Percentiles rank a stretch among this genome's conserved stretches.
Conservation (phyloP, 148 eudicot genomes). For the Diospyros kaki region DNA sequence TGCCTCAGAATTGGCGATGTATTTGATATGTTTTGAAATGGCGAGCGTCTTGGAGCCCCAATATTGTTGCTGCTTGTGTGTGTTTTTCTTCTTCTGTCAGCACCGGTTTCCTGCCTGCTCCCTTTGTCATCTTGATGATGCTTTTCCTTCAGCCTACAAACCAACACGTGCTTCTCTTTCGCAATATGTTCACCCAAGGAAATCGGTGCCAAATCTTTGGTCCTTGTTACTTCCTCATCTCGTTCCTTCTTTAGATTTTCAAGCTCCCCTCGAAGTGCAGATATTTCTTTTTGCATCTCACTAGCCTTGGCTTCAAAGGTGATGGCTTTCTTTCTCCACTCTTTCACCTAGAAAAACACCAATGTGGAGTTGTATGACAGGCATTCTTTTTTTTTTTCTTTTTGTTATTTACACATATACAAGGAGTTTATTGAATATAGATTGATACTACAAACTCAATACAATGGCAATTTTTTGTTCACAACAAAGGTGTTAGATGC, state of each 20-base stretch:
- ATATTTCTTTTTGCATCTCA: constrained; percentile 41
- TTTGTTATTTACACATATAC: too few relatives aligned
- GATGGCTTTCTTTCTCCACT: constrained; percentile 64
- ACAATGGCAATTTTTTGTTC: too few relatives aligned
- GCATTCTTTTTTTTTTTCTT: too few relatives aligned
- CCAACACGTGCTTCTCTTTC: constrained; percentile 53
- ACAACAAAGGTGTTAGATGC: too few relatives aligned
- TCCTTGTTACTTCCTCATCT: constrained; percentile 15
- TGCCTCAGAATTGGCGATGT: constrained; percentile 50
- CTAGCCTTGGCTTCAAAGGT: constrained; percentile 43
- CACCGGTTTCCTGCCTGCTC: constrained; percentile 19
- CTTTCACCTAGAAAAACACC: constrained; percentile 44
- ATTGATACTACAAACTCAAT: not conserved
- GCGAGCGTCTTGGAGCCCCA: constrained; percentile 33
- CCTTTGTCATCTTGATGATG: constrained; percentile 16
- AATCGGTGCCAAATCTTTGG: constrained; percentile 23
- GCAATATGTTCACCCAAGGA: constrained; percentile 61
- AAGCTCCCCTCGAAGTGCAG: constrained; percentile 33
- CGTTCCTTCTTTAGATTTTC: constrained; percentile 27
- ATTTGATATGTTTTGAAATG: constrained; percentile 69
- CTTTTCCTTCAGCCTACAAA: constrained; percentile 46
- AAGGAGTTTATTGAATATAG: not conserved
- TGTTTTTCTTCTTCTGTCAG: constrained; percentile 25
- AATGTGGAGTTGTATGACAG: not conserved
- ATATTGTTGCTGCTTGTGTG: constrained; percentile 14